Evolutionary conservation across 2,329 filamentous ascomycete genomes (phyloP).

Genomic region (Pyricularia grisea): DNA sequence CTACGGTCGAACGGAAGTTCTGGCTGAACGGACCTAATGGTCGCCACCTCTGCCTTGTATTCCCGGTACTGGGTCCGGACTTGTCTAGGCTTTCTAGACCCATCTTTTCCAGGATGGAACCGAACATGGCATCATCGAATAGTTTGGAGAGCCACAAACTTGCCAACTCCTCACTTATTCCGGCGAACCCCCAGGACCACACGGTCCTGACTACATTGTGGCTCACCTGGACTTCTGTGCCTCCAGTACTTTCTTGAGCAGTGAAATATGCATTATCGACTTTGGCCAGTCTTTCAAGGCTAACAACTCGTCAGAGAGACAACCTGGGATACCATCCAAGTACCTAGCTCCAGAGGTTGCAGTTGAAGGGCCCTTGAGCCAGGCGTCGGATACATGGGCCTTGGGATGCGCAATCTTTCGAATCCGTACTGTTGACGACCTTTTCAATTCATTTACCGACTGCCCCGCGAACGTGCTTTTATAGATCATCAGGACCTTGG

Average conservation of each 20-base stretch:
- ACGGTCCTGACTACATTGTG: constrained; percentile 13
- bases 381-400: constrained; percentile 13
- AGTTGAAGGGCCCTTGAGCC: constrained; percentile 8
- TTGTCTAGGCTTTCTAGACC: constrained; percentile 8
- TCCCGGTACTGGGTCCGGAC: constrained; percentile 7
- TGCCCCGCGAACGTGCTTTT: constrained; percentile 9
- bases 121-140: constrained; percentile 6
- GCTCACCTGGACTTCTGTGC: constrained; percentile 10
- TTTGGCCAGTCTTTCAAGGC: constrained; percentile 13
- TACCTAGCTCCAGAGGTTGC: constrained; percentile 14
- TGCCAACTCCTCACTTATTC: constrained; percentile 6
- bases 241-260: constrained; percentile 8
- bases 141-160: constrained; percentile 8
- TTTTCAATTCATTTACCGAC: constrained; percentile 9
- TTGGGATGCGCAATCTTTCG: constrained; percentile 11
- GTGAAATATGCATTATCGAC: constrained; percentile 13
- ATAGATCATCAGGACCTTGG: constrained; percentile 9
- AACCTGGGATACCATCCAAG: constrained; percentile 8
- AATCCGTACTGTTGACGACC: constrained; percentile 10
- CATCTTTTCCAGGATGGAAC: constrained; percentile 10
- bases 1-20: constrained; percentile 7
- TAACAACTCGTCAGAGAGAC: constrained; percentile 2
- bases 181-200: constrained; percentile 8
- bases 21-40: constrained; percentile 10
- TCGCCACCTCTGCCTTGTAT: constrained; percentile 8